phyloP scores from a whole-genome alignment of 306 rosid species.

The Prunus fruticosa region DNA sequence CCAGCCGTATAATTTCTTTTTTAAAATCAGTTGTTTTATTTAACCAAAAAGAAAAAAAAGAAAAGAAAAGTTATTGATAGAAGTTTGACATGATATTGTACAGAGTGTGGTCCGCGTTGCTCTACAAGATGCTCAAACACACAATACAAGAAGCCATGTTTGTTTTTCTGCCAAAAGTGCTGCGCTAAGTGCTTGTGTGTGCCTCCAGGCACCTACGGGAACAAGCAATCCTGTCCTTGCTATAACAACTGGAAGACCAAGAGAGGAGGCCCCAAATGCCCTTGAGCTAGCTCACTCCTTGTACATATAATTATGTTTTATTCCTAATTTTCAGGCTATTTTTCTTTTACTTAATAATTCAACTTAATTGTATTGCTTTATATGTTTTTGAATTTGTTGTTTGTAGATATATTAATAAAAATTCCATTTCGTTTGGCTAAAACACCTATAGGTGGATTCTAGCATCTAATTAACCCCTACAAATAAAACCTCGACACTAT shows the following conservation, averaged over 20 bases:
- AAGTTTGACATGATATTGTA: too few relatives aligned
- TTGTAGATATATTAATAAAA: too few relatives aligned
- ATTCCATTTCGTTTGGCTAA: too few relatives aligned
- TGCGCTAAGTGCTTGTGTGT: constrained; percentile 76
- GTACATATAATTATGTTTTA: not conserved
- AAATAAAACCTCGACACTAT: too few relatives aligned
- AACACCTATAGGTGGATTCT: too few relatives aligned
- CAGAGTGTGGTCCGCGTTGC: constrained; percentile 65
- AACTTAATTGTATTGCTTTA: too few relatives aligned
- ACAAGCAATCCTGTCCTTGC: constrained; percentile 75
- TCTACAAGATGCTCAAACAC: constrained; percentile 62
- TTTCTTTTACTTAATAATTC: too few relatives aligned
- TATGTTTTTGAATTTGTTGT: too few relatives aligned
- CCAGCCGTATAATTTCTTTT: not conserved
- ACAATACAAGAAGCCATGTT: constrained; percentile 66
- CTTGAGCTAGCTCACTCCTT: constrained; percentile 23
- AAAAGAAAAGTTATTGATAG: not conserved
- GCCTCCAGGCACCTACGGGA: constrained; percentile 75
- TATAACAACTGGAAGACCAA: constrained; percentile 85
- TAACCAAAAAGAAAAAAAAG: too few relatives aligned
- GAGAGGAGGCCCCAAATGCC: constrained; percentile 86
- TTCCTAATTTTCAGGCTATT: too few relatives aligned
- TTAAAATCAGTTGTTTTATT: not conserved
- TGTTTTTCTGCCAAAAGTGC: constrained; percentile 73
- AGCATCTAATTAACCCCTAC: too few relatives aligned